These are phyloP conservation scores for Rhodotorula sp. DNA, from an alignment of 1,284 basidiomycete species.

Conservation along the genomic window DNA sequence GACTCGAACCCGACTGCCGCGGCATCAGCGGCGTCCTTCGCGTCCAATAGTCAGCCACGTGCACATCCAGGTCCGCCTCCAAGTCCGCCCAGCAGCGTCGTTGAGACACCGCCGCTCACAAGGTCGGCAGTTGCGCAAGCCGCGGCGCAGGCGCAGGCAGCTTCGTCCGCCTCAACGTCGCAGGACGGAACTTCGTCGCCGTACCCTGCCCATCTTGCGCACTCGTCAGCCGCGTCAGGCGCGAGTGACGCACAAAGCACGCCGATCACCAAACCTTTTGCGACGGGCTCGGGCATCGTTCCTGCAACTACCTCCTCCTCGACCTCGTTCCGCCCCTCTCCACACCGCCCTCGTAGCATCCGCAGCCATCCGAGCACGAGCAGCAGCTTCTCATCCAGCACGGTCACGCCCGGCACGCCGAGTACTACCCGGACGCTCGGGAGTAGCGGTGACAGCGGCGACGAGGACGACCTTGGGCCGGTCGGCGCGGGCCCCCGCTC, in stretches of 20 bases:
- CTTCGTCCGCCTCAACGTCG: not conserved
- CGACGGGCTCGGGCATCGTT: not conserved
- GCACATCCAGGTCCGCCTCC: not conserved
- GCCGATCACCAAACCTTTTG: not conserved
- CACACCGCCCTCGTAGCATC: conserved; percentile 6
- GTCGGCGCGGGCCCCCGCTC: not conserved
- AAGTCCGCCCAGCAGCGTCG: not conserved
- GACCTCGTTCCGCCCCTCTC: not conserved
- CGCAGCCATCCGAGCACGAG: conserved; percentile 10
- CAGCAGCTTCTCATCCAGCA: conserved; percentile 12
- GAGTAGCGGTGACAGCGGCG: not conserved
- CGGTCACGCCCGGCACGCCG: conserved; percentile 24
- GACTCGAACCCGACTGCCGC: conserved; percentile 10
- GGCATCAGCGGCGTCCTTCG: not conserved
- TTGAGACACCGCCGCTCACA: conserved; percentile 11
- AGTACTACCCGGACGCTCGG: conserved; percentile 6
- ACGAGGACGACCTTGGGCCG: not conserved
- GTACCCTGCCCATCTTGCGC: conserved; percentile 3
- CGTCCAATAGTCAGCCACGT: not conserved
- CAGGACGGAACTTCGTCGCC: not conserved
- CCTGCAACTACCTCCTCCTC: not conserved
- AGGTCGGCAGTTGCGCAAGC: not conserved
- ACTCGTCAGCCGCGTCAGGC: not conserved
- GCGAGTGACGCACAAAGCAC: conserved; percentile 1
- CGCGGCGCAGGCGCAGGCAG: not conserved